These are phyloP conservation scores for Scedosporium apiospermum DNA, from an alignment of 2,329 filamentous ascomycete genomes.

Conservation along the genomic window DNA sequence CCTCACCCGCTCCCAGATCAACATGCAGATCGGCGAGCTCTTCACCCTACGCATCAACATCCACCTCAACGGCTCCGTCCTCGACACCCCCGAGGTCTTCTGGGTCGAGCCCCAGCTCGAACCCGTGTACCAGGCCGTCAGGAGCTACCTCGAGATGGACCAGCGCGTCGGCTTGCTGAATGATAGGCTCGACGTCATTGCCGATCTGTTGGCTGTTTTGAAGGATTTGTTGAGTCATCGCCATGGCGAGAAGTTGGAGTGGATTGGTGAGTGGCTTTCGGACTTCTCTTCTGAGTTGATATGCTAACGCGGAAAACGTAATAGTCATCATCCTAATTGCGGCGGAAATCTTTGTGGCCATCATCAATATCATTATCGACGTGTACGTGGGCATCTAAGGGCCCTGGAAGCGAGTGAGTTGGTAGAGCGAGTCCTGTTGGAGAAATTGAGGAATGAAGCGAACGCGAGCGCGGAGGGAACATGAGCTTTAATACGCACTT, in stretches of 20 bases:
- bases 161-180: conserved; percentile 84
- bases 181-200: conserved; percentile 79
- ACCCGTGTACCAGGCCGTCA: conserved; percentile 89
- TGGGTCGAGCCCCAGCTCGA: conserved; percentile 97
- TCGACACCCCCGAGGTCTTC: conserved; percentile 95
- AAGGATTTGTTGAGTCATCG: conserved; percentile 94
- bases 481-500: too few species aligned
- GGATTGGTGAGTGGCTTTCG: conserved; percentile 74
- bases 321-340: conserved; percentile 90
- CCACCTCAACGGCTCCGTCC: conserved; percentile 90
- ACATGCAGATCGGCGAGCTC: conserved; percentile 98
- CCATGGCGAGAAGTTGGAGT: conserved; percentile 80
- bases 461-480: too few species aligned
- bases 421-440: too few species aligned
- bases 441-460: too few species aligned
- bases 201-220: conserved; percentile 81
- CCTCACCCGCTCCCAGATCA: conserved; percentile 81
- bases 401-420: neutral
- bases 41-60: conserved; percentile 98
- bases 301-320: too few species aligned
- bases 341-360: conserved; percentile 86
- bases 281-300: too few species aligned
- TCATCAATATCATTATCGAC: conserved; percentile 91
- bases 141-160: conserved; percentile 96
- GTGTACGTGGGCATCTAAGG: conserved; percentile 51